Conservation (phyloP, 305 asterid genomes). For the Rubia peregrina region DNA sequence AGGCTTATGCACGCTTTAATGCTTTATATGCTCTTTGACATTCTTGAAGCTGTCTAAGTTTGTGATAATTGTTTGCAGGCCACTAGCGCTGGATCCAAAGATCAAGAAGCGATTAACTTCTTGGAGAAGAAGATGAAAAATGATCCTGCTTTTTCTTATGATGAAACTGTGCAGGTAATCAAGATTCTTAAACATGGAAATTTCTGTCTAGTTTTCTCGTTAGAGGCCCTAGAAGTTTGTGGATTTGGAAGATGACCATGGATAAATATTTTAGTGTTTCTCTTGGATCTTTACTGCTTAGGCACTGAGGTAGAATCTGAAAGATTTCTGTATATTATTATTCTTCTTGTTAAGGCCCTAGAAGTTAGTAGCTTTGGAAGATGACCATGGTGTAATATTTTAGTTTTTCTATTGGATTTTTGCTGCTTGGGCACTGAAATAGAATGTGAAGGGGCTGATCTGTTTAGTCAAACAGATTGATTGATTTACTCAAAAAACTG, state of each 20-base stretch:
- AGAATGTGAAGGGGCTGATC: neutral
- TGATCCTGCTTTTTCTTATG: slow-evolving; percentile 80
- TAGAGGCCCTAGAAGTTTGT: neutral
- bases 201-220: neutral
- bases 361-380: neutral
- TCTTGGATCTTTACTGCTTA: neutral
- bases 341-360: neutral
- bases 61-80: slow-evolving; percentile 50
- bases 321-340: too few relatives aligned
- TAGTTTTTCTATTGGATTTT: neutral
- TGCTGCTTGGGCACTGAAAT: neutral
- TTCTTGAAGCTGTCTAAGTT: slow-evolving; percentile 11
- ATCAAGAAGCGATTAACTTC: slow-evolving; percentile 95
- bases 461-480: neutral
- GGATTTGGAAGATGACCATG: too few relatives aligned
- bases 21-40: slow-evolving; percentile 4
- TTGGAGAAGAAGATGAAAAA: slow-evolving; percentile 98
- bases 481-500: neutral
- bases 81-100: slow-evolving; percentile 96
- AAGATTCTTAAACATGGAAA: neutral
- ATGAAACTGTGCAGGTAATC: slow-evolving; percentile 96
- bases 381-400: neutral
- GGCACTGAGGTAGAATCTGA: too few relatives aligned
- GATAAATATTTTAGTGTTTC: neutral
- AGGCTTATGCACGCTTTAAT: neutral